Evolutionary conservation across 192 early-diverging fungal species (phyloP), one percentile per base, ranked within the genome.

Genomic region (Thoreauomyces humboldtii): DNA sequence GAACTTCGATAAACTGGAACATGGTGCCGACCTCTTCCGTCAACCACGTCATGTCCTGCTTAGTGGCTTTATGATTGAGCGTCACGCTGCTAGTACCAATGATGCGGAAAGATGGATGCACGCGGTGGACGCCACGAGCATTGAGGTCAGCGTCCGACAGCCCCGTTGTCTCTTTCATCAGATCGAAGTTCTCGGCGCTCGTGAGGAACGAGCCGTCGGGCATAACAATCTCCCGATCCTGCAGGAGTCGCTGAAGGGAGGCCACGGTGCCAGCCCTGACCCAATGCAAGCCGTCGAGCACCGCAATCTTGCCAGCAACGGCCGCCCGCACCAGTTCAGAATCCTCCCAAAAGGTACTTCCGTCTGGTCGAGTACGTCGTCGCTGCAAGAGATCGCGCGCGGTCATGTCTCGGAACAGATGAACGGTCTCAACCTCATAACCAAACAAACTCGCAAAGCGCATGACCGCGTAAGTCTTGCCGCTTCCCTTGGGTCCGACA

Each of bases 341-440:
- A 65, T 83, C 85, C 66, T 90, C 83, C 89, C 91, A 92, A 33
- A 86, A 65, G 7, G 91, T 91, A 43, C 88, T 86, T 41, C 91
- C 91, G 7, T 84, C 65, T 31, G 78, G 67, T 0, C 84, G 86
- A 0, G 91, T 92, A 44, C 79, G 76, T 33, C 91, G 78, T 32
- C 88, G 81, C 62, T 92, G 91, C 25, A 92, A 65, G 2, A 92
- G 75, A 67, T 90, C 88, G 15, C 91, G 77, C 4, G 91, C 83
- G 4, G 88, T 88, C 87, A 92, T 91, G 63, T 92, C 91, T 42
- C 83, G 82, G 69, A 85, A 90, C 6, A 90, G 58, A 7, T 87
- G 89, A 35, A 92, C 83, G 53, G 78, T 88, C 51, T 90, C 88
- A 34, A 86, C 76, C 37, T 70, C 73, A 54, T 89, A 87, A 0